Percentiles rank a stretch among this genome's conserved stretches.
phyloP scores from a whole-genome alignment of 2,329 filamentous ascomycete genomes.

The Podosphaera aphanis region DNA sequence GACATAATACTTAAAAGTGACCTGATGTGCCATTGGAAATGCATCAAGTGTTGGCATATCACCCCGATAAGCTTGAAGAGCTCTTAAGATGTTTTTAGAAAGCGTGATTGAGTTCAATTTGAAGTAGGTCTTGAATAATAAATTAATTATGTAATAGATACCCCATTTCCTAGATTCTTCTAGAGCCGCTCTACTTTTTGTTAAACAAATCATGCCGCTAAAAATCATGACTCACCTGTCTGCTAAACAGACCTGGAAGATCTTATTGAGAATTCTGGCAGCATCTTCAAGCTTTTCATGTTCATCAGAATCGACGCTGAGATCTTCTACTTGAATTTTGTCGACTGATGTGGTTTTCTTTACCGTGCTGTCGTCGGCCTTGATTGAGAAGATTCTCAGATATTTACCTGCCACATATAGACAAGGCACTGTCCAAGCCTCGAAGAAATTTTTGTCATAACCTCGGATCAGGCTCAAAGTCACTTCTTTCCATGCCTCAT shows the following conservation, averaged over 20 bases:
- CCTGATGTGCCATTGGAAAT: constrained; percentile 75
- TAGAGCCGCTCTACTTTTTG: constrained; percentile 39
- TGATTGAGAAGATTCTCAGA: constrained; percentile 69
- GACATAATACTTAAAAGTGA: constrained; percentile 91
- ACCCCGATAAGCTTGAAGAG: constrained; percentile 48
- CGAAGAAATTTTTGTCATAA: constrained; percentile 53
- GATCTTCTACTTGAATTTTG: constrained; percentile 48
- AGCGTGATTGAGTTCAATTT: constrained; percentile 77
- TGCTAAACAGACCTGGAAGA: constrained; percentile 73
- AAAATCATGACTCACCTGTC: constrained; percentile 42
- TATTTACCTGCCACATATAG: constrained; percentile 76
- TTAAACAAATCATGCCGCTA: constrained; percentile 1
- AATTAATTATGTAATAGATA: constrained; percentile 80
- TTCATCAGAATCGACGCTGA: constrained; percentile 51
- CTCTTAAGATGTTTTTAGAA: constrained; percentile 72
- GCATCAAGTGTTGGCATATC: constrained; percentile 61
- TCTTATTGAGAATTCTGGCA: constrained; percentile 69
- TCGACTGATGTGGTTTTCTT: constrained; percentile 21
- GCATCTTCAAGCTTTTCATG: constrained; percentile 78
- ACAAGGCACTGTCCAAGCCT: constrained; percentile 80
- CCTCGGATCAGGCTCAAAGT: constrained; percentile 55
- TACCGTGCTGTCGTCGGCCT: constrained; percentile 52
- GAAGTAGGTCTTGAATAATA: constrained; percentile 97
- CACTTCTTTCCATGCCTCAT: constrained; percentile 73
- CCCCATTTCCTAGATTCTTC: constrained; percentile 94